These are phyloP conservation scores for Calonectria crousiana DNA, from an alignment of 2,329 filamentous ascomycete genomes.

Conservation along the genomic window DNA sequence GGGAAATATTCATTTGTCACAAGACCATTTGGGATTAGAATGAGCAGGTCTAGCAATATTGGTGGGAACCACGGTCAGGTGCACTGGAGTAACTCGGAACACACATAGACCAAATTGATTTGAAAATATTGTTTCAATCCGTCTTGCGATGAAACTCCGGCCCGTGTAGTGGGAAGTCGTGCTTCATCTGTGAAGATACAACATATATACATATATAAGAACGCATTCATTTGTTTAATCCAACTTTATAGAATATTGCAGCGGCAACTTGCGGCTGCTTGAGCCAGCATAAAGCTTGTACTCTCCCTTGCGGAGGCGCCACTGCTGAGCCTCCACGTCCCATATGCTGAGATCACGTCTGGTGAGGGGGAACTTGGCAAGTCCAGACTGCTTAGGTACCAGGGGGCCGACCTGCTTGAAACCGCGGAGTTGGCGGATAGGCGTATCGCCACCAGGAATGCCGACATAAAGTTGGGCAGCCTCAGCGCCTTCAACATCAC, in stretches of 20 bases:
- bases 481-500: constrained; percentile 73
- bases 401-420: constrained; percentile 72
- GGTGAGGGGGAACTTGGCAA: not conserved
- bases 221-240: not conserved
- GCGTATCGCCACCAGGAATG: constrained; percentile 82
- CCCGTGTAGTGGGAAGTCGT: not conserved
- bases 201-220: not conserved
- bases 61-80: not conserved
- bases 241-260: not conserved
- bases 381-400: not conserved
- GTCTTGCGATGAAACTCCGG: not conserved
- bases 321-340: not conserved
- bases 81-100: not conserved
- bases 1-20: not conserved
- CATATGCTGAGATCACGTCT: not conserved
- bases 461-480: constrained; percentile 83
- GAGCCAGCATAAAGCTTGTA: not conserved
- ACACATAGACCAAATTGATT: not conserved
- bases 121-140: not conserved
- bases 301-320: not conserved
- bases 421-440: constrained; percentile 75
- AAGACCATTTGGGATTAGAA: not conserved
- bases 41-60: not conserved
- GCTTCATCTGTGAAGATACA: not conserved
- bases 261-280: not conserved